Base-by-base conservation (phyloP, 2,329 filamentous ascomycete genomes). In the Raffaelea deltoideospora region DNA sequence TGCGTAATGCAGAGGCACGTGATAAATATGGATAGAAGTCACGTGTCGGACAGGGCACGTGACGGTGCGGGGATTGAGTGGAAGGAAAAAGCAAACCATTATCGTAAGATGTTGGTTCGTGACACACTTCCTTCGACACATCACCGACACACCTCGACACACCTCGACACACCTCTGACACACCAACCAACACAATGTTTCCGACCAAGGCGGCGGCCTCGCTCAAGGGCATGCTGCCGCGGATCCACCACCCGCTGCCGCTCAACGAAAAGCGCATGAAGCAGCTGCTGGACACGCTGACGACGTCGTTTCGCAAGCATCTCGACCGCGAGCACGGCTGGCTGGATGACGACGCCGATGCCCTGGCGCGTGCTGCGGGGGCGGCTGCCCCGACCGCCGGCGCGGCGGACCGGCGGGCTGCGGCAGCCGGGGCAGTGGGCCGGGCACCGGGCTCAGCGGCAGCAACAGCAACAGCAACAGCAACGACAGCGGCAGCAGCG, bases 251-350 rank as follows among this genome's bases (percentile, higher is more conserved):
- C 33, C 69, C 69, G 7, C 52, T 67, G 2, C 61, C 66, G 2
- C 54, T 75, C 28, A 65, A 57, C 31, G 53, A 56, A 31, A 58
- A 60, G 37, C 65, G 72, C 38, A 66, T 67, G 20, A 61, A 68
- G 42, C 64, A 65, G 45, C 61, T 75, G 9, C 66, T 74, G 43
- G 60, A 71, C 37, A 60, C 63, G 24, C 59, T 76, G 35, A 75
- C 71, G 35, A 53, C 58, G 6, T 73, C 69, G 3, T 76, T 76
- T 48, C 63, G 70, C 35, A 61, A 61, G 37, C 65, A 72, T 22
- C 64, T 76, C n/a, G 69, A 74, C 46, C 59, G 55, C 31, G 69
- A 75, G 47, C 66, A 75, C 46, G 69, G 69, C 41, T 63, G 55
- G 48, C 48, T 57, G 22, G 43, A 53, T 14, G 50, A 54, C 13